Conservation (phyloP, 352 stramenopile species). For the Albugo laibachii region DNA sequence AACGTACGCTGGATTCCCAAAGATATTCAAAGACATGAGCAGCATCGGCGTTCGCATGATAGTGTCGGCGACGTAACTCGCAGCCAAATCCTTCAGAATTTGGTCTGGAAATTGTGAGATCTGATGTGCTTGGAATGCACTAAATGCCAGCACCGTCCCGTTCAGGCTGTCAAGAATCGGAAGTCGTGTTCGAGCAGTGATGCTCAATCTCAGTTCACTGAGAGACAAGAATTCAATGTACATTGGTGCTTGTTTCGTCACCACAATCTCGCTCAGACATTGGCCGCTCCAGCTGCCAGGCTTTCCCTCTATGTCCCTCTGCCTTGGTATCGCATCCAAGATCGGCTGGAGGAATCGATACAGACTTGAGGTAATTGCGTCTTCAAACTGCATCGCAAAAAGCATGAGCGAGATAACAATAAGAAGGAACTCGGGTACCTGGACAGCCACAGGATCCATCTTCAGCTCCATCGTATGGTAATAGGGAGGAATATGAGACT, state of each 20-base stretch:
- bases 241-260: slow-evolving; percentile 28
- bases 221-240: slow-evolving; percentile 43
- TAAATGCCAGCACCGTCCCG: slow-evolving; percentile 48
- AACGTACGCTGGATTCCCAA: slow-evolving; percentile 73
- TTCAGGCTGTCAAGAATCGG: slow-evolving; percentile 70
- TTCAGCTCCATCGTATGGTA: slow-evolving; percentile 48
- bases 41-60: slow-evolving; percentile 60
- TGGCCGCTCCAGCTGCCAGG: neutral
- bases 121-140: slow-evolving; percentile 25
- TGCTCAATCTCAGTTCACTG: slow-evolving; percentile 30
- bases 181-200: slow-evolving; percentile 58
- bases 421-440: slow-evolving; percentile 18
- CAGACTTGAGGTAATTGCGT: slow-evolving; percentile 9
- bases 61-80: slow-evolving; percentile 60
- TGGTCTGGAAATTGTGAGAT: slow-evolving; percentile 57
- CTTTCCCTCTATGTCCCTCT: slow-evolving; percentile 1
- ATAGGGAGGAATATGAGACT: slow-evolving; percentile 23
- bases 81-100: slow-evolving; percentile 60
- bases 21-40: slow-evolving; percentile 70
- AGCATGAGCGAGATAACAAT: neutral
- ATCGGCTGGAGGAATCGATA: slow-evolving; percentile 7
- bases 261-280: slow-evolving; percentile 1
- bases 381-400: slow-evolving; percentile 10
- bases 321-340: slow-evolving; percentile 3
- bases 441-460: slow-evolving; percentile 28